Evolutionary conservation across 164 flowering plant species (phyloP).

Genomic region (Chimonanthus salicifolius): DNA sequence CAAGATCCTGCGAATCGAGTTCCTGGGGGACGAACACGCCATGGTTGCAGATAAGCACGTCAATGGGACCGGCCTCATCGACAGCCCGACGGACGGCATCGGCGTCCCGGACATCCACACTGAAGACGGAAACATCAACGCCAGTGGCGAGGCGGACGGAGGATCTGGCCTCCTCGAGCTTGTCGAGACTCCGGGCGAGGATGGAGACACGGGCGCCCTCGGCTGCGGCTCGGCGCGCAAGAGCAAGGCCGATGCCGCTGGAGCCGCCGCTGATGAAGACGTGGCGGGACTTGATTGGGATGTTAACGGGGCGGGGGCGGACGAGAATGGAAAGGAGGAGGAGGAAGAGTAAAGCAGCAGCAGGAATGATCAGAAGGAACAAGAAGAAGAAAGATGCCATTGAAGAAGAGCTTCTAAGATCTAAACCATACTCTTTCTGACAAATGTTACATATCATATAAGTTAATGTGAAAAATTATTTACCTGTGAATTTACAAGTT

Average conservation of each 20-base stretch:
- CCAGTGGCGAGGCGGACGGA: slow-evolving; percentile 65
- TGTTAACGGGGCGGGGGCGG: slow-evolving; percentile 50
- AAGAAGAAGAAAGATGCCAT: slow-evolving; percentile 36
- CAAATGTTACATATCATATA: too few species aligned
- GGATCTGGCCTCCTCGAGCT: slow-evolving; percentile 59
- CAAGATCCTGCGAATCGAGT: slow-evolving; percentile 56
- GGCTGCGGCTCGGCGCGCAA: slow-evolving; percentile 64
- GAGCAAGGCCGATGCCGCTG: slow-evolving; percentile 89
- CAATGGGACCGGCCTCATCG: slow-evolving; percentile 63
- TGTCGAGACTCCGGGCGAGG: slow-evolving; percentile 59
- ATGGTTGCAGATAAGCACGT: slow-evolving; percentile 74
- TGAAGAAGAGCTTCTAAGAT: slow-evolving; percentile 3
- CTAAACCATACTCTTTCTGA: not conserved
- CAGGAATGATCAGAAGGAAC: slow-evolving; percentile 32
- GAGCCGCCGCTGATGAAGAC: slow-evolving; percentile 94
- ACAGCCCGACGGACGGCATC: slow-evolving; percentile 48
- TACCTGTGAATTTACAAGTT: too few species aligned
- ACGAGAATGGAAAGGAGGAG: slow-evolving; percentile 36
- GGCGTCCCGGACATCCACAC: slow-evolving; percentile 70
- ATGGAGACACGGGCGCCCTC: slow-evolving; percentile 80
- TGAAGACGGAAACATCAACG: slow-evolving; percentile 41
- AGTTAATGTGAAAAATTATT: too few species aligned
- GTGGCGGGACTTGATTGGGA: slow-evolving; percentile 78
- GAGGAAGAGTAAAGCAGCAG: slow-evolving; percentile 32
- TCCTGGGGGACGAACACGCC: slow-evolving; percentile 72